Evolutionary conservation across 1,139 yeast species (phyloP).

Genomic region (Scheffersomyces cryptocercus): DNA sequence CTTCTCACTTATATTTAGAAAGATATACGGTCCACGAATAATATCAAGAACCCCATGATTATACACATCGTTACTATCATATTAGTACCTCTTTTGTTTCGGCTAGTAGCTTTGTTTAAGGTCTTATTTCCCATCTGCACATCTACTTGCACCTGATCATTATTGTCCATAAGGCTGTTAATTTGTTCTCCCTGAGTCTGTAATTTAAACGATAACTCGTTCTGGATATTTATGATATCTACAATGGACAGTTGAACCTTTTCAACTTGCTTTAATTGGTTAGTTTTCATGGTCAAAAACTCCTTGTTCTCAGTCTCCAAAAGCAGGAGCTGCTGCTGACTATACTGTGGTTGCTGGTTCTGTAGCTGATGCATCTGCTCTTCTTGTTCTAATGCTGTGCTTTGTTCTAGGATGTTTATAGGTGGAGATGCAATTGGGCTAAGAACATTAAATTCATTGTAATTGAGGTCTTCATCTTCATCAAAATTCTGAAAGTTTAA

Average conservation of each 20-base stretch:
- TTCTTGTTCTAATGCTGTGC: conserved; percentile 18
- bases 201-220: conserved; percentile 75
- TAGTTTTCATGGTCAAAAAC: conserved; percentile 58
- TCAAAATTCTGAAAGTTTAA: conserved; percentile 45
- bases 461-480: conserved; percentile 12
- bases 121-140: conserved; percentile 74
- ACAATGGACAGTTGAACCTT: conserved; percentile 75
- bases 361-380: conserved; percentile 4
- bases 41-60: conserved; percentile 59
- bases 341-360: conserved; percentile 33
- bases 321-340: conserved; percentile 67
- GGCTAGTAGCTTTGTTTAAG: conserved; percentile 66
- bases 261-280: conserved; percentile 68
- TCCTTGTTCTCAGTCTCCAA: conserved; percentile 73
- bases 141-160: conserved; percentile 67
- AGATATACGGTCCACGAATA: conserved; percentile 62
- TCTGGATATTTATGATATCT: conserved; percentile 78
- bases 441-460: conserved; percentile 13
- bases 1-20: conserved; percentile 11
- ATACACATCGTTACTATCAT: conserved; percentile 63
- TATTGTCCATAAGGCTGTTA: conserved; percentile 64
- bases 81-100: conserved; percentile 71
- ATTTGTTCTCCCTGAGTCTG: conserved; percentile 77
- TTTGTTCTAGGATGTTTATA: conserved; percentile 26
- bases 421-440: conserved; percentile 5